Conservation (phyloP, 768 basidiomycete species). For the Infundibulicybe gibba region DNA sequence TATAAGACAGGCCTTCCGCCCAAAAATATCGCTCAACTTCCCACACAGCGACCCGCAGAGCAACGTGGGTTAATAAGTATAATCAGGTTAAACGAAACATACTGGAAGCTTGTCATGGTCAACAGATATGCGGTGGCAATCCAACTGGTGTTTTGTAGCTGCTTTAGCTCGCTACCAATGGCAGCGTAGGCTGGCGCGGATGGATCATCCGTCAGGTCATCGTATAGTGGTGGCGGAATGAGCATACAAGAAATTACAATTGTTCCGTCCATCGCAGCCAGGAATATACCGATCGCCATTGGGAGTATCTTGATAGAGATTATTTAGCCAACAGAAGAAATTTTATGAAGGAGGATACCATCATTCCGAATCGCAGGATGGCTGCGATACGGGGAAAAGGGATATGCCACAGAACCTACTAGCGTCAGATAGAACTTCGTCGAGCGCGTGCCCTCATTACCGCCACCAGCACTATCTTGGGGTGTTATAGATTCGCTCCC, state of each 20-base stretch:
- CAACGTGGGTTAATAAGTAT: background rate
- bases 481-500: background rate
- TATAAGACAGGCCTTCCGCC: slow-evolving; percentile 53
- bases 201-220: slow-evolving; percentile 7
- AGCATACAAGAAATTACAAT: slow-evolving; percentile 45
- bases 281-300: slow-evolving; percentile 44
- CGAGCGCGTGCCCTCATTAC: slow-evolving; percentile 2
- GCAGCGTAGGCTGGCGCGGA: slow-evolving; percentile 41
- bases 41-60: slow-evolving; percentile 53
- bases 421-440: slow-evolving; percentile 19
- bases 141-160: slow-evolving; percentile 65
- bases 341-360: background rate
- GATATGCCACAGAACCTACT: slow-evolving; percentile 13
- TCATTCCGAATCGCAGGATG: background rate
- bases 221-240: background rate
- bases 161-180: slow-evolving; percentile 56
- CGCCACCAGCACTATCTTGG: slow-evolving; percentile 8
- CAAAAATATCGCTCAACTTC: slow-evolving; percentile 65
- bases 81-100: background rate
- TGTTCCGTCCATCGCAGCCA: slow-evolving; percentile 46
- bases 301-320: slow-evolving; percentile 32
- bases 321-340: background rate
- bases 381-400: background rate
- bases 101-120: slow-evolving; percentile 61
- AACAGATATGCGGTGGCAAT: slow-evolving; percentile 63